Evolutionary conservation across 495 filamentous ascomycete genomes (phyloP), one percentile per base, ranked within the genome.

Genomic region (Penicillium tannophilum): DNA sequence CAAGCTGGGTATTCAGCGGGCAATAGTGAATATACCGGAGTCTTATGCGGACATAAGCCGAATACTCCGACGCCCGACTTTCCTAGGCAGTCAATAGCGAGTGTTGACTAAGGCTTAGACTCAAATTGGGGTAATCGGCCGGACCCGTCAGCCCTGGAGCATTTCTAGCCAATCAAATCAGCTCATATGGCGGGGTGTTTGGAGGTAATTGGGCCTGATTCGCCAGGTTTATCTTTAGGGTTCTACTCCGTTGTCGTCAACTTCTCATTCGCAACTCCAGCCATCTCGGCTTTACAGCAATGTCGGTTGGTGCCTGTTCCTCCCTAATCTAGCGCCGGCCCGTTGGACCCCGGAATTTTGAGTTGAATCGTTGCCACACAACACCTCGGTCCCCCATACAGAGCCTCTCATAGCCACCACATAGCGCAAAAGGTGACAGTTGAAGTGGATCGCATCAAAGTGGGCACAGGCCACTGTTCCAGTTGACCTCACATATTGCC

Each of bases 271-370:
- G 45, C 51, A 51, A 58, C 52, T 28, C 8, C 51, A 23, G 4
- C 48, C 44, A 42, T 46, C 57, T 52, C 20, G 24, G 35, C 45
- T 50, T 55, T 9, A 33, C 30, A 42, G 33, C 17, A 39, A 16
- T 35, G 55, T 57, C 61, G 48, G 52, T 44, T 47, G 46, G 56
- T 69, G 64, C 59, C 66, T 69, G 56, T 63, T 67, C 57, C 63
- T 66, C 58, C 66, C 66, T 65, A 58, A 55, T 65, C 43, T 48
- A 65, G 65, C 60, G 62, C 52, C 63, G 60, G 52, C 53, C 52
- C 52, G 52, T 54, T 52, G 56, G 42, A 58, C 53, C 55, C 51
- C 33, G 43, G 30, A 31, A 9, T 19, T 47, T 42, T 12, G 23
- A 42, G 19, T 24, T 45, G 16, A 16, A 8, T 17, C 4, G 6